Conservation (phyloP, 1,284 basidiomycete species). For the Cerioporus squamosus region DNA sequence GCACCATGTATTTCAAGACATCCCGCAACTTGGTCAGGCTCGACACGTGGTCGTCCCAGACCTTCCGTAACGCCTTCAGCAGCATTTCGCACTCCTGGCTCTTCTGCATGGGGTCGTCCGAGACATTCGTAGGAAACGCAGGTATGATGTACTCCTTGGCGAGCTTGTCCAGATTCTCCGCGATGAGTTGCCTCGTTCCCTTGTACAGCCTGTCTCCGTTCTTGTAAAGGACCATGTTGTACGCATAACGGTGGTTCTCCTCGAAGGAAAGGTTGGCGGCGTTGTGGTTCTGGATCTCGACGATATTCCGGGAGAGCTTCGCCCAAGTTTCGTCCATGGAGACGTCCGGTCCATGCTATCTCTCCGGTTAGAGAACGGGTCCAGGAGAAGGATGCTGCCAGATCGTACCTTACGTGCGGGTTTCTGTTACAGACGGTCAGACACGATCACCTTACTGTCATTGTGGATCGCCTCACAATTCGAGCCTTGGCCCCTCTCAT, state of each 20-base stretch:
- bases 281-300: slow-evolving; percentile 96
- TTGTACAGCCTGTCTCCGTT: slow-evolving; percentile 89
- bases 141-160: slow-evolving; percentile 83
- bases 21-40: slow-evolving; percentile 92
- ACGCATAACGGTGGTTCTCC: slow-evolving; percentile 94
- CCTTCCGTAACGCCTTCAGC: slow-evolving; percentile 80
- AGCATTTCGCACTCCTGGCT: slow-evolving; percentile 85
- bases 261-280: slow-evolving; percentile 94
- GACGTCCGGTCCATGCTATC: slow-evolving; percentile 69
- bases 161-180: slow-evolving; percentile 83
- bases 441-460: slow-evolving; percentile 19
- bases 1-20: slow-evolving; percentile 95
- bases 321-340: slow-evolving; percentile 78
- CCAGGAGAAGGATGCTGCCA: neutral
- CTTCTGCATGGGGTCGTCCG: slow-evolving; percentile 60
- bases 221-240: slow-evolving; percentile 92
- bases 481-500: slow-evolving; percentile 39
- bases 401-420: slow-evolving; percentile 55
- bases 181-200: slow-evolving; percentile 82
- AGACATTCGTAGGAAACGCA: slow-evolving; percentile 71
- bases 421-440: slow-evolving; percentile 44
- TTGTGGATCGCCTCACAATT: slow-evolving; percentile 43
- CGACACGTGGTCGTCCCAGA: slow-evolving; percentile 95
- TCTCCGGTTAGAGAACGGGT: slow-evolving; percentile 11
- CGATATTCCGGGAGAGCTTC: slow-evolving; percentile 81